Percentiles rank a stretch among this genome's conserved stretches.
Conservation (phyloP, 2,329 filamentous ascomycete genomes). For the Diaporthe vexans region DNA sequence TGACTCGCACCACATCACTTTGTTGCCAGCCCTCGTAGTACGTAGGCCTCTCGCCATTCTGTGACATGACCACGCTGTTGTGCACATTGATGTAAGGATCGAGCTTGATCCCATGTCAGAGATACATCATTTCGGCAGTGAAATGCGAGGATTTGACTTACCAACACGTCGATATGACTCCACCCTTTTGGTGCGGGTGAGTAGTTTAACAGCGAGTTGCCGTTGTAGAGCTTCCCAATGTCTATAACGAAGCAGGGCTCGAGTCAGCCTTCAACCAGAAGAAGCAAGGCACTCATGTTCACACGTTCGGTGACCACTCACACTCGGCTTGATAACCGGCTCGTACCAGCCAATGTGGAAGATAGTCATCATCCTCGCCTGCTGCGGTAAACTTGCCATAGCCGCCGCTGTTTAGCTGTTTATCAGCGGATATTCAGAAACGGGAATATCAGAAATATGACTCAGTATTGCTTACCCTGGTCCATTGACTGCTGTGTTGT, state of each 20-base stretch:
- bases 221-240: slow-evolving; percentile 78
- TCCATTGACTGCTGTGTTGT: slow-evolving; percentile 68
- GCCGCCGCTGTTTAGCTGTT: slow-evolving; percentile 55
- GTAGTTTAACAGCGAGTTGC: slow-evolving; percentile 72
- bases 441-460: too few species aligned
- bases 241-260: slow-evolving; percentile 48
- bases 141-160: slow-evolving; percentile 55
- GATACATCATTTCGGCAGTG: not conserved
- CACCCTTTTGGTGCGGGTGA: slow-evolving; percentile 51
- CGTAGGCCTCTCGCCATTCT: not conserved
- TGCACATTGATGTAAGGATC: slow-evolving; percentile 6
- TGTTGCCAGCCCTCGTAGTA: not conserved
- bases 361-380: slow-evolving; percentile 76
- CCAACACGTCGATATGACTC: slow-evolving; percentile 52
- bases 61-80: slow-evolving; percentile 1
- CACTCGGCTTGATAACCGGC: slow-evolving; percentile 79
- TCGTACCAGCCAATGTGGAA: slow-evolving; percentile 78
- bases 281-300: not conserved
- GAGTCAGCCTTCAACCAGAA: not conserved
- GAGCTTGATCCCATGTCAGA: not conserved
- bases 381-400: slow-evolving; percentile 77
- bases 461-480: slow-evolving; percentile 65
- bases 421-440: not conserved
- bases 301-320: not conserved
- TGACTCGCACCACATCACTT: not conserved